These are phyloP conservation scores for Carex kokanica DNA, from an alignment of 176 grass and related monocot genomes.

Conservation along the genomic window DNA sequence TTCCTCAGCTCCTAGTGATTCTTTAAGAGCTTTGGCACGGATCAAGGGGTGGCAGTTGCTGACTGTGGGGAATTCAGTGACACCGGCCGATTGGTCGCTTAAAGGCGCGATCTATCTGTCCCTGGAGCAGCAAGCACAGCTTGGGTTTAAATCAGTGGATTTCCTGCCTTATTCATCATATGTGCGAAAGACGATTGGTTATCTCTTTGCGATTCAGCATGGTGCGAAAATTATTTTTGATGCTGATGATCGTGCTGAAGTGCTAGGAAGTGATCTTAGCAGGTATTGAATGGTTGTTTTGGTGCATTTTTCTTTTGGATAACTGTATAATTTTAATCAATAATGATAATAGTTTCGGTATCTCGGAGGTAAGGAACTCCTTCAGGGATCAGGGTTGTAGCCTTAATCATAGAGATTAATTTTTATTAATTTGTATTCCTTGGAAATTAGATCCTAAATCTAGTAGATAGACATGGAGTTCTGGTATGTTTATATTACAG, in stretches of 20 bases:
- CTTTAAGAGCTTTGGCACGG: slow-evolving; percentile 56
- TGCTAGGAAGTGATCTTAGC: slow-evolving; percentile 62
- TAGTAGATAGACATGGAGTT: background rate
- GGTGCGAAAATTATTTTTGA: slow-evolving; percentile 93
- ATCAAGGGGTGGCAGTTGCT: slow-evolving; percentile 94
- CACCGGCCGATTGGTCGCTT: slow-evolving; percentile 72
- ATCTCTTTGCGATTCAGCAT: slow-evolving; percentile 94
- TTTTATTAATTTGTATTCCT: background rate
- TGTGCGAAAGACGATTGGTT: slow-evolving; percentile 83
- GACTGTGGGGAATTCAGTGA: slow-evolving; percentile 77
- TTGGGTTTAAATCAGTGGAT: slow-evolving; percentile 88
- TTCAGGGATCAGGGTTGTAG: background rate
- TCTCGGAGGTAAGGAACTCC: background rate
- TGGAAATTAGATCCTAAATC: background rate
- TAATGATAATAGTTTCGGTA: background rate
- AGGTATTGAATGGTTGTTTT: slow-evolving; percentile 14
- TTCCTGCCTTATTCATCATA: slow-evolving; percentile 85
- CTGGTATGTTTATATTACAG: background rate
- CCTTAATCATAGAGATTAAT: background rate
- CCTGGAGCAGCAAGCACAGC: slow-evolving; percentile 77
- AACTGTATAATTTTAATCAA: background rate
- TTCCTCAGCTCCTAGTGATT: slow-evolving; percentile 55
- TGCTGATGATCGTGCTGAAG: slow-evolving; percentile 85
- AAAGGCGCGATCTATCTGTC: slow-evolving; percentile 98
- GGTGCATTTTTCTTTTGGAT: background rate